phyloP scores from a whole-genome alignment of 345 rosid genomes.

The Brassica napus region Da-Ae NC_063452.1:62452001-62452500 shows the following conservation, averaged over 20 bases:
- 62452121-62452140: slow-evolving; percentile 20
- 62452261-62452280: slow-evolving; percentile 36
- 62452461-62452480: slow-evolving; percentile 16
- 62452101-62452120: neutral
- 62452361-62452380: slow-evolving; percentile 19
- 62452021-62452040: slow-evolving; percentile 23
- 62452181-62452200: slow-evolving; percentile 6
- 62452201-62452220: slow-evolving; percentile 38
- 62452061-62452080: slow-evolving; percentile 16
- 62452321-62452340: slow-evolving; percentile 14
- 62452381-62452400: slow-evolving; percentile 25
- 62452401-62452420: slow-evolving; percentile 41
- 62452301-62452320: slow-evolving; percentile 25
- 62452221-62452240: slow-evolving; percentile 40
- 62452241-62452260: slow-evolving; percentile 36
- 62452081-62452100: slow-evolving; percentile 7
- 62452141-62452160: slow-evolving; percentile 26
- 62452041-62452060: slow-evolving; percentile 29
- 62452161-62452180: slow-evolving; percentile 3
- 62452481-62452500: neutral
- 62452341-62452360: slow-evolving; percentile 28
- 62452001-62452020: slow-evolving; percentile 27
- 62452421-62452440: slow-evolving; percentile 29
- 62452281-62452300: slow-evolving; percentile 33
- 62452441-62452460: neutral